Conservation (phyloP, 2,329 filamentous ascomycete species). For the Arthrobotrys conoides region DNA sequence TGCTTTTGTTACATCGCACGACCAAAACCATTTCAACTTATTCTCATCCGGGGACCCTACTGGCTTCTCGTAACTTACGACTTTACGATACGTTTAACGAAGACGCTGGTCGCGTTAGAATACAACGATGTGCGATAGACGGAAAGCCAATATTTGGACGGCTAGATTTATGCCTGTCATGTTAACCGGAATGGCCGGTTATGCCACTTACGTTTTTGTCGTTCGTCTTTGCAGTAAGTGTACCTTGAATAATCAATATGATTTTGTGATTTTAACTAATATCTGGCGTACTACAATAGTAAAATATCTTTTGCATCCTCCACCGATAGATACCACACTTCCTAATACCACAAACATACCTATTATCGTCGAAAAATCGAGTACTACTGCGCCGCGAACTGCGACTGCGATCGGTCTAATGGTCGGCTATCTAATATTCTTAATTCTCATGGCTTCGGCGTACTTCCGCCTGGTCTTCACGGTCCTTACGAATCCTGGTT, state of each 20-base stretch:
- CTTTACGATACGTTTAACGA: conserved; percentile 20
- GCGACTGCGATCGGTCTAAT: conserved; percentile 79
- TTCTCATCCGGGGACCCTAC: conserved; percentile 21
- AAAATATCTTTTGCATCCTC: conserved; percentile 53
- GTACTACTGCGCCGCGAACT: conserved; percentile 35
- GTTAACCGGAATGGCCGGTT: conserved; percentile 76
- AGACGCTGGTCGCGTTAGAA: conserved; percentile 11
- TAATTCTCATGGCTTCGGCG: conserved; percentile 76
- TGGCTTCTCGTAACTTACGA: conserved; percentile 33
- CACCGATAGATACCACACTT: conserved; percentile 11
- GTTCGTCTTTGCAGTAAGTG: conserved; percentile 77
- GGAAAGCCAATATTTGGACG: conserved; percentile 67
- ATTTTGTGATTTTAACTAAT: conserved; percentile 35
- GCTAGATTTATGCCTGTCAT: conserved; percentile 79
- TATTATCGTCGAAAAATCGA: conserved; percentile 26
- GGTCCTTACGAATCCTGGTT: conserved; percentile 79
- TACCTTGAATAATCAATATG: conserved; percentile 27
- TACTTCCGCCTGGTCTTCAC: conserved; percentile 80
- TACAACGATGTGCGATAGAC: conserved; percentile 51
- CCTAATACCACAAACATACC: conserved; percentile 25
- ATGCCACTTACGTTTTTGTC: conserved; percentile 79
- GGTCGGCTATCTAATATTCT: conserved; percentile 79
- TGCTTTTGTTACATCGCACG: conserved; percentile 43
- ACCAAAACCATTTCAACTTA: conserved; percentile 40
- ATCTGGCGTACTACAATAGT: conserved; percentile 32